These are phyloP conservation scores for Malassezia furfur DNA, from an alignment of 1,284 basidiomycete species.

Conservation along the genomic window DNA sequence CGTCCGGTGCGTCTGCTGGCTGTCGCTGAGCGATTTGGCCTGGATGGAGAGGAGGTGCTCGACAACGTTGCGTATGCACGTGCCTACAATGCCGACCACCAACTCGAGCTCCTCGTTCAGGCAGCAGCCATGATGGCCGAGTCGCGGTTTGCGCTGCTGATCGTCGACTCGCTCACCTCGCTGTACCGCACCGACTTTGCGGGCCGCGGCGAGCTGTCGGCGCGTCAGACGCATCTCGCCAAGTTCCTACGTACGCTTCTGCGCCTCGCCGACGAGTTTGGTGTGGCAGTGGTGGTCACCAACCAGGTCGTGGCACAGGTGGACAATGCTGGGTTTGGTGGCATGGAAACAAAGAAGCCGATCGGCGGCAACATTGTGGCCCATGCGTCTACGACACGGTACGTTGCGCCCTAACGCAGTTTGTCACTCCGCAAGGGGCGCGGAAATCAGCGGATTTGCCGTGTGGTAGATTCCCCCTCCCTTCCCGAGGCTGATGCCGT, in stretches of 20 bases:
- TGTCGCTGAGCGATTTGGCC: constrained; percentile 85
- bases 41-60: constrained; percentile 92
- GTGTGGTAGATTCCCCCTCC: constrained; percentile 96
- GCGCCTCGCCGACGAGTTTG: constrained; percentile 92
- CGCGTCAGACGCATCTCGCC: constrained; percentile 90
- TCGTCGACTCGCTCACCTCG: constrained; percentile 93
- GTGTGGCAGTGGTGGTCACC: constrained; percentile 90
- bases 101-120: constrained; percentile 76
- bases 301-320: constrained; percentile 99
- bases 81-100: constrained; percentile 98
- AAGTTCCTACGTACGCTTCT: constrained; percentile 89
- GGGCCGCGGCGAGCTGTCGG: constrained; percentile 88
- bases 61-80: constrained; percentile 98
- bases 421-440: constrained; percentile 86
- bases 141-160: constrained; percentile 79
- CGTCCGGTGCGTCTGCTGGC: constrained; percentile 87
- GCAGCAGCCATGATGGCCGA: constrained; percentile 67
- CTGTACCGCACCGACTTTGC: constrained; percentile 93
- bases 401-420: constrained; percentile 49
- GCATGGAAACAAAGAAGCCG: constrained; percentile 69
- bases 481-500: constrained; percentile 92
- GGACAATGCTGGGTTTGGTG: constrained; percentile 74
- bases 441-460: constrained; percentile 84
- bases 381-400: constrained; percentile 47
- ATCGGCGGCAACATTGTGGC: constrained; percentile 55